Evolutionary conservation across 305 asterid genomes (phyloP).

Genomic region (Fraxinus albicans): DNA sequence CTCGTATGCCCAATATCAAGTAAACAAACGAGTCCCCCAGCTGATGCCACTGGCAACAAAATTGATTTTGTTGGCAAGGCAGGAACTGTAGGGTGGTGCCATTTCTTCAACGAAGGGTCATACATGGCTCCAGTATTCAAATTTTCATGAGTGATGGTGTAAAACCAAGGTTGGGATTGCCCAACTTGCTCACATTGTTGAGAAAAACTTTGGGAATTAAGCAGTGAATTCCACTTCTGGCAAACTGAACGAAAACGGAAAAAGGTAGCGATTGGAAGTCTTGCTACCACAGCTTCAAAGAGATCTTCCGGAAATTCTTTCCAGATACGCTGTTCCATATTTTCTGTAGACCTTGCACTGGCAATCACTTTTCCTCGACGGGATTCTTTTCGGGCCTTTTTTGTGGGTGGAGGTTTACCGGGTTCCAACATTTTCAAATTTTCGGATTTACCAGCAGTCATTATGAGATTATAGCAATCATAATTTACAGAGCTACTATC

Average conservation of each 20-base stretch:
- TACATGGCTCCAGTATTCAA: slow-evolving; percentile 83
- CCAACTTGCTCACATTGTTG: slow-evolving; percentile 60
- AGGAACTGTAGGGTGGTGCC: slow-evolving; percentile 88
- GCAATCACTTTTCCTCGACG: slow-evolving; percentile 46
- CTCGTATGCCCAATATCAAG: slow-evolving; percentile 78
- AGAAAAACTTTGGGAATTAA: slow-evolving; percentile 75
- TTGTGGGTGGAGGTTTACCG: slow-evolving; percentile 72
- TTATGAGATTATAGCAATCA: slow-evolving; percentile 55
- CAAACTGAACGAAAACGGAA: slow-evolving; percentile 82
- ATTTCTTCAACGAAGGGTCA: slow-evolving; percentile 65
- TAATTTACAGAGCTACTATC: slow-evolving; percentile 57
- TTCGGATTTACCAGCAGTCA: slow-evolving; percentile 79
- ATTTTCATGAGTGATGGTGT: slow-evolving; percentile 80
- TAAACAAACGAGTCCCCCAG: slow-evolving; percentile 95
- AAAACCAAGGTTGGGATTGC: slow-evolving; percentile 75
- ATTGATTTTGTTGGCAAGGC: slow-evolving; percentile 64
- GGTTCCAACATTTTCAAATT: slow-evolving; percentile 85
- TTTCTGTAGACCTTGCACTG: slow-evolving; percentile 39
- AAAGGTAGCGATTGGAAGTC: slow-evolving; percentile 78
- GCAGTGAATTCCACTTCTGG: slow-evolving; percentile 77
- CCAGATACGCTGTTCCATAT: slow-evolving; percentile 77
- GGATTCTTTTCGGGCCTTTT: slow-evolving; percentile 69
- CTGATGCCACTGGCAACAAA: slow-evolving; percentile 89
- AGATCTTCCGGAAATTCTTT: slow-evolving; percentile 95
- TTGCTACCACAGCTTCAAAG: slow-evolving; percentile 80